Evolutionary conservation across 192 early-diverging fungal genomes (phyloP), one percentile per base, ranked within the genome.

Genomic region (Coemansia erecta): DNA sequence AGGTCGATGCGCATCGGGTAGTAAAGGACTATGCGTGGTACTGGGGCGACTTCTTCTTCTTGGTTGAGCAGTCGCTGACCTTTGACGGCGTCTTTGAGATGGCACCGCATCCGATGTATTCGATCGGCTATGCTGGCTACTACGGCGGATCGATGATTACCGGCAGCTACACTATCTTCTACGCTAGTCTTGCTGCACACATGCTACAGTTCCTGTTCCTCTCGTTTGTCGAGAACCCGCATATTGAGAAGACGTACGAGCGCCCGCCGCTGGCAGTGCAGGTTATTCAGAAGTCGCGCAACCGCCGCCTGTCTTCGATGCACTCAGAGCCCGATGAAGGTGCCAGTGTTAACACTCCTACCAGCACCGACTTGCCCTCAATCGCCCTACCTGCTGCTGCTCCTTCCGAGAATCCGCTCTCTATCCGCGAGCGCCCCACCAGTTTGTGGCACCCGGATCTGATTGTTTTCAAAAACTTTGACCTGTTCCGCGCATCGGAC

Each of bases 41-140:
- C 78, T 98, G 96, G 96, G 96, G 96, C 55, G 94, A 97, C 72
- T 98, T 98, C 68, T 98, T 98, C 84, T 97, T 98, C 73, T 74
- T 96, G 52, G 83, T 92, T 49, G 90, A 92, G 61, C 88, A 90
- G 68, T 88, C 92, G n/a, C 78, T 93, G 39, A 94, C 90, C 0
- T 92, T 95, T 73, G 90, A 94, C 70, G 92, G 93, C 41, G 92
- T 94, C 17, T 95, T 96, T 81, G 94, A 97, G 71, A 90, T 94
- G 88, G 93, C 92, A 0, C 95, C 95, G 41, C 97, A 98, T 64
- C 97, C 97, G 10, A 98, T 97, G 95, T 98, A 98, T 81, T 95
- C 93, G 23, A 90, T 98, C 42, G 97, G 97, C 18, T 98, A 97
- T 66, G 86, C 89, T 19, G 94, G 95, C 8, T 98, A 94, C 82